Evolutionary conservation across 257 asterid genomes (phyloP).

Genomic region (Anisodus acutangulus): DNA sequence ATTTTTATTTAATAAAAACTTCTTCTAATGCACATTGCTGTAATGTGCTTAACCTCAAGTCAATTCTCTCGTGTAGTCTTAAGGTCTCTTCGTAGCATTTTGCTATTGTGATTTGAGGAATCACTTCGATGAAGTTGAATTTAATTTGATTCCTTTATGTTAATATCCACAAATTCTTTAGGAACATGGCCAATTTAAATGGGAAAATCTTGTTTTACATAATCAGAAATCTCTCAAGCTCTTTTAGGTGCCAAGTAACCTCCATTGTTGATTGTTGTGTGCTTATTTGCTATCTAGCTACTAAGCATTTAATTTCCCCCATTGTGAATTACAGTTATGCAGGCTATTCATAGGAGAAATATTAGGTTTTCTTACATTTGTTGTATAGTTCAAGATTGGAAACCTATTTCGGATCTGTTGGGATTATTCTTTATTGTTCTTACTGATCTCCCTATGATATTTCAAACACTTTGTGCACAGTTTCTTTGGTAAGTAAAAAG

Average conservation of each 20-base stretch:
- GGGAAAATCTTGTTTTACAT: neutral
- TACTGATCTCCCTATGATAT: neutral
- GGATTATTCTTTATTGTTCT: neutral
- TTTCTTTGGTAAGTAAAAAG: neutral
- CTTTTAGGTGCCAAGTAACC: constrained; percentile 10
- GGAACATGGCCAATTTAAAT: neutral
- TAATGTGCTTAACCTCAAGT: constrained; percentile 13
- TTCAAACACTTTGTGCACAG: constrained; percentile 7
- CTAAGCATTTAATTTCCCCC: neutral
- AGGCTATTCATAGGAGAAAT: neutral
- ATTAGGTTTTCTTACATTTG: constrained; percentile 20
- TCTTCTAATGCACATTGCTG: neutral
- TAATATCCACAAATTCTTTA: neutral
- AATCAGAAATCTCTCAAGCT: neutral
- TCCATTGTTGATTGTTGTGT: neutral
- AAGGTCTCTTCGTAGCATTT: neutral
- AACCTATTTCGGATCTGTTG: neutral
- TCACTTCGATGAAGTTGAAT: neutral
- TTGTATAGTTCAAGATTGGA: neutral
- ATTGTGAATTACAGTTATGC: constrained; percentile 1
- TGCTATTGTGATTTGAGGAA: constrained; percentile 11
- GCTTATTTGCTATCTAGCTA: neutral
- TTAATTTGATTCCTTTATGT: neutral
- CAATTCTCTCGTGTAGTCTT: neutral
- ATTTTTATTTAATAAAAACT: neutral